Evolutionary conservation across 1,139 yeast genomes (phyloP), one percentile per base, ranked within the genome.

Genomic region (Geotrichum citri-aurantii): DNA sequence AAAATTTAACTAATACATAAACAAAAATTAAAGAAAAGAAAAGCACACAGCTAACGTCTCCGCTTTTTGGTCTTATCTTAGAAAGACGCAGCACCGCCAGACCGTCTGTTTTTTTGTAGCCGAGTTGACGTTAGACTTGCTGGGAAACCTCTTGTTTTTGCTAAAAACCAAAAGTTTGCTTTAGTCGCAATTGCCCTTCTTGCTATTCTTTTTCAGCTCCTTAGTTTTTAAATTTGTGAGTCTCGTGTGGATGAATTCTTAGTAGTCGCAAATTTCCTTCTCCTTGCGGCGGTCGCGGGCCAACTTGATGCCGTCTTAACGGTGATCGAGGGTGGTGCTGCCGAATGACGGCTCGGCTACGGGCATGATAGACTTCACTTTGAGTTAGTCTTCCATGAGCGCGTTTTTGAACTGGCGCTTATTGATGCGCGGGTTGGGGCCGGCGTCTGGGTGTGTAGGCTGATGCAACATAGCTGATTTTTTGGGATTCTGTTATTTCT

Each of bases 351-450:
- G 85, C 68, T 88, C 96, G 65, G 86, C 79, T 63, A 79, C 77
- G n/a, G 99, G 99, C 52, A 92, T 85, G 59, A 87, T 95, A 2
- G 95, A 86, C 52, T 84, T 81, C 62, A 83, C 82, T 31, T 69
- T 69, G 64, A 95, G 78, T 69, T 89, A 93, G 71, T 95, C 99
- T 69, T 93, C 98, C 96, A 95, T 88, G 66, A 96, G 86, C 69
- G 89, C 96, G 72, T 92, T 80, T 68, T 89, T 87, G 56, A 37
- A n/a, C 19, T 85, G 80, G 26, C 49, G 54, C 31, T 52, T 50
- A 12, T 33, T 37, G 33, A 24, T n/a, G 24, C 50, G 54, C 27
- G 52, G 33, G 46, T 31, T 50, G 49, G 70, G 74, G 21, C 71
- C 75, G 46, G 71, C 71, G 51, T 72, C 73, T 6, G 68, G 67